Conservation (phyloP, 106 monocot species). For the Cymbidium sinense region DNA sequence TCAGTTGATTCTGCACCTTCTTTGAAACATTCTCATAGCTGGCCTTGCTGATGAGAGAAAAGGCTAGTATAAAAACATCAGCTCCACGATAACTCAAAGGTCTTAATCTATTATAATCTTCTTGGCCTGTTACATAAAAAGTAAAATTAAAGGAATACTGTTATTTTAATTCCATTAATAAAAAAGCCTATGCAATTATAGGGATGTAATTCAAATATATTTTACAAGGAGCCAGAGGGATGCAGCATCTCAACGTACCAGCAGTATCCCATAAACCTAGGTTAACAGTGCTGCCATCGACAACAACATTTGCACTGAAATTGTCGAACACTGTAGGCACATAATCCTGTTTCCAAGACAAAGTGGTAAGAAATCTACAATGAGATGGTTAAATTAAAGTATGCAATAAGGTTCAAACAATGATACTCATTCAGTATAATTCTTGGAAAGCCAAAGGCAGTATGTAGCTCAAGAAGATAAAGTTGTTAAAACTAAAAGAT, state of each 20-base stretch:
- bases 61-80: slow-evolving; percentile 4
- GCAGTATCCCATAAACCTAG: slow-evolving; percentile 8
- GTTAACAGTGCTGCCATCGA: slow-evolving; percentile 6
- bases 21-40: slow-evolving; percentile 8
- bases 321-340: slow-evolving; percentile 7
- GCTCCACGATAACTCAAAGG: slow-evolving; percentile 1
- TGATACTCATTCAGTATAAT: background rate
- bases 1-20: background rate
- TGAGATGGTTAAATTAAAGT: background rate
- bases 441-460: background rate
- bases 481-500: background rate
- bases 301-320: slow-evolving; percentile 9
- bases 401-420: background rate
- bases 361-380: background rate
- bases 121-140: background rate
- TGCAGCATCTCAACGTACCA: background rate
- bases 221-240: background rate
- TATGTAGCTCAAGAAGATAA: background rate
- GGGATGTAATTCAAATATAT: background rate
- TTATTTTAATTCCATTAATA: background rate
- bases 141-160: background rate
- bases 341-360: background rate
- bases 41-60: slow-evolving; percentile 6
- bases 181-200: background rate
- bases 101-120: slow-evolving; percentile 8